Percentiles rank a stretch among this genome's conserved stretches.
Conservation (phyloP, 176 grass and related monocot species). For the Oryza australiensis region DNA sequence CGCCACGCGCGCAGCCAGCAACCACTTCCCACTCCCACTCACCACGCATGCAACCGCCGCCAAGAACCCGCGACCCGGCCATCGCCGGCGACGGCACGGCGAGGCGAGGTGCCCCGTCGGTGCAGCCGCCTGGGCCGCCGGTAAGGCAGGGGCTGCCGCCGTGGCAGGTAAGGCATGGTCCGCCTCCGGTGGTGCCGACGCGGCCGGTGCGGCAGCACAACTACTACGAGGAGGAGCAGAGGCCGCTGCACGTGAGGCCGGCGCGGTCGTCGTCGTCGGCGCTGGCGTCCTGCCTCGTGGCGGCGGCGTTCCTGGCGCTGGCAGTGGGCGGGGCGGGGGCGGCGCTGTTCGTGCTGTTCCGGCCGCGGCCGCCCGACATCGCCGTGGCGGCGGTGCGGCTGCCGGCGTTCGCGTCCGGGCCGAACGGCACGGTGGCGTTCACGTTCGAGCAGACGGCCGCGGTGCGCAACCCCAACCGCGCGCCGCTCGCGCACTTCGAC, state of each 20-base stretch:
- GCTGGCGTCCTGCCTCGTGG: conserved; percentile 60
- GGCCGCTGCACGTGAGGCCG: neutral
- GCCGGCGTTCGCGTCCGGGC: conserved; percentile 46
- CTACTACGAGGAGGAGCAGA: neutral
- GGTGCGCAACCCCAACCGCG: conserved; percentile 85
- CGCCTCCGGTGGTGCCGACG: neutral
- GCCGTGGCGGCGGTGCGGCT: conserved; percentile 57
- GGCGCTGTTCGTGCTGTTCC: conserved; percentile 73
- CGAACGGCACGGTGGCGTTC: conserved; percentile 80
- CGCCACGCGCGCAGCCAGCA: neutral
- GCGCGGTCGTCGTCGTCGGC: conserved; percentile 16
- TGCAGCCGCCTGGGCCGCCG: no score
- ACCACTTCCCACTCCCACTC: neutral
- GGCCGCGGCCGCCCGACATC: conserved; percentile 65
- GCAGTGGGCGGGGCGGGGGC: conserved; percentile 2
- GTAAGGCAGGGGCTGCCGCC: no score
- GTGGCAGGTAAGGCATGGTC: no score
- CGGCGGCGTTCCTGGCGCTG: conserved; percentile 60
- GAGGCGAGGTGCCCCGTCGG: neutral
- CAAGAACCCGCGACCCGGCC: neutral
- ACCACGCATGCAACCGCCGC: conserved; percentile 26
- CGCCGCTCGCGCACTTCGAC: conserved; percentile 79
- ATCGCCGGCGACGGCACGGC: neutral
- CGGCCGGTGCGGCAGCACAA: neutral
- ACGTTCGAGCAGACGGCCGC: conserved; percentile 67